Percentiles rank a stretch among this genome's conserved stretches.
phyloP scores from a whole-genome alignment of 2,329 filamentous ascomycete species.

The Colletotrichum gloeosporioides region DNA sequence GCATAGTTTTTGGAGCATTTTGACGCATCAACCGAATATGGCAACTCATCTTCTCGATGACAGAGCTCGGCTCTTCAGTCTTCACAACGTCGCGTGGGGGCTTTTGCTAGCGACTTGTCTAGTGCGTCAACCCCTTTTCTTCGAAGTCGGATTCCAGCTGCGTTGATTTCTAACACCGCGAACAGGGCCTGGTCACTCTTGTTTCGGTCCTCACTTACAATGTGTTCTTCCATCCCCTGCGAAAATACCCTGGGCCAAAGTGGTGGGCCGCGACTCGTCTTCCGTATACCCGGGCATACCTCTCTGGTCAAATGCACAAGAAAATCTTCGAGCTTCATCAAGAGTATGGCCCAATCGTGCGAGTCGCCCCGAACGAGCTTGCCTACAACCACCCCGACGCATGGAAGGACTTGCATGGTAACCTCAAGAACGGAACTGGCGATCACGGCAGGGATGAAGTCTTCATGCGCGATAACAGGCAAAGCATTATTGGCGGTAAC shows the following conservation, averaged over 20 bases:
- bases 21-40: neutral
- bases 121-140: neutral
- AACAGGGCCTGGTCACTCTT: neutral
- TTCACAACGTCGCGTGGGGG: neutral
- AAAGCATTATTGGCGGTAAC: conserved; percentile 9
- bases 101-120: neutral
- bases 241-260: conserved; percentile 12
- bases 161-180: neutral
- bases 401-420: conserved; percentile 47
- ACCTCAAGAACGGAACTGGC: conserved; percentile 7
- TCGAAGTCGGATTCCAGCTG: neutral
- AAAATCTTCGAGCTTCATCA: conserved; percentile 37
- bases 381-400: conserved; percentile 41
- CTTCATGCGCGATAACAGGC: neutral
- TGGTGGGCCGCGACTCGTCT: conserved; percentile 10
- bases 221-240: neutral
- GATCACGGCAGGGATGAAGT: neutral
- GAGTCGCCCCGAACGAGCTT: conserved; percentile 51
- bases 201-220: neutral
- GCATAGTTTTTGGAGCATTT: neutral
- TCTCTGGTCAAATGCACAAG: conserved; percentile 20
- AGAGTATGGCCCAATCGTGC: conserved; percentile 49
- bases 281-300: neutral
- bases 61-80: neutral
- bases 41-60: neutral